Percentiles rank a stretch among this genome's conserved stretches.
Evolutionary conservation across 495 filamentous ascomycete species (phyloP).

Genomic region (Ramalina peruviana): DNA sequence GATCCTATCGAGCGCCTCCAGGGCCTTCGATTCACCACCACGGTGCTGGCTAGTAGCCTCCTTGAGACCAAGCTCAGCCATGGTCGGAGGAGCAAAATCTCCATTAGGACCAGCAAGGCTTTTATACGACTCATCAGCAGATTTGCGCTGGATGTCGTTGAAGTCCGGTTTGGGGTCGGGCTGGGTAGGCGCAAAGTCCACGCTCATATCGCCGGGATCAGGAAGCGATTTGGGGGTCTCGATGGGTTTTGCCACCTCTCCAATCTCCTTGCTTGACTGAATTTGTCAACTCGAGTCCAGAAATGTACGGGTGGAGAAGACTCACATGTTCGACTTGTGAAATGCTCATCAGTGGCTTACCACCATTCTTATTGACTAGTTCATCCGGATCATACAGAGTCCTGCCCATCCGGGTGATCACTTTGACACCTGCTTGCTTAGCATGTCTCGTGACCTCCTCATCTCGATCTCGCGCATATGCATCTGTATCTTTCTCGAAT

Average conservation of each 20-base stretch:
- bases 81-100: conserved; percentile 47
- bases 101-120: conserved; percentile 43
- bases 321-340: conserved; percentile 40
- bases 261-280: conserved; percentile 31
- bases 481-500: conserved; percentile 61
- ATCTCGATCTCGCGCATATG: conserved; percentile 50
- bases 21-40: conserved; percentile 47
- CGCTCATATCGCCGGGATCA: conserved; percentile 41
- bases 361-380: conserved; percentile 43
- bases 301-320: neutral
- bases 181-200: conserved; percentile 38
- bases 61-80: conserved; percentile 47
- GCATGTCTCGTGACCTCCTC: conserved; percentile 37
- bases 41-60: conserved; percentile 42
- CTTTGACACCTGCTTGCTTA: conserved; percentile 46
- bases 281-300: neutral
- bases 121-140: conserved; percentile 37
- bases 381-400: conserved; percentile 57
- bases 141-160: conserved; percentile 34
- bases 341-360: conserved; percentile 58
- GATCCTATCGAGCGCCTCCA: conserved; percentile 34
- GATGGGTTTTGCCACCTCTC: conserved; percentile 40
- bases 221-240: conserved; percentile 40
- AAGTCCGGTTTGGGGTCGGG: conserved; percentile 35
- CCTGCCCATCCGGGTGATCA: conserved; percentile 42